These are phyloP conservation scores for Phyllosticta citriasiana DNA, from an alignment of 2,329 filamentous ascomycete species.

Conservation along the genomic window DNA sequence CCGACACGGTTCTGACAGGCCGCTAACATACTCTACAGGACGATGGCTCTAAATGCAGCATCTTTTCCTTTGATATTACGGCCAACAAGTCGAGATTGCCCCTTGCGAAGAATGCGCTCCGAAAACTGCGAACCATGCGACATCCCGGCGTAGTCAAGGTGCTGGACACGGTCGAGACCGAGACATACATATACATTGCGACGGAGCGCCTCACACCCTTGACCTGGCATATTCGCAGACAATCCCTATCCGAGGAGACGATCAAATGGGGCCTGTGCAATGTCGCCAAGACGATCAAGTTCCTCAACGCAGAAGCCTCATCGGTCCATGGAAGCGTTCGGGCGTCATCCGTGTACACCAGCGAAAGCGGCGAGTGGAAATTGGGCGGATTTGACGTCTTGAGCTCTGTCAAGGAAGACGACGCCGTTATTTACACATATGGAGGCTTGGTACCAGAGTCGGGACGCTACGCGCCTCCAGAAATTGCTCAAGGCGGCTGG, in stretches of 20 bases:
- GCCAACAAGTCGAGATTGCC: constrained; percentile 72
- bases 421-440: constrained; percentile 85
- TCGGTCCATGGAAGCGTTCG: constrained; percentile 85
- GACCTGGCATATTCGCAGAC: constrained; percentile 80
- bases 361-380: constrained; percentile 97
- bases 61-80: constrained; percentile 88
- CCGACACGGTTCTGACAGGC: not conserved
- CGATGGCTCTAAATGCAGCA: constrained; percentile 87
- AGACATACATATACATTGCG: constrained; percentile 90
- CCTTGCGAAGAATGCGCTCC: constrained; percentile 84
- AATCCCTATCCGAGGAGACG: constrained; percentile 81
- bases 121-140: constrained; percentile 83
- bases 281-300: constrained; percentile 86
- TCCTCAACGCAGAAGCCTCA: constrained; percentile 86
- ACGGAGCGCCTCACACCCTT: constrained; percentile 83
- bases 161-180: constrained; percentile 91
- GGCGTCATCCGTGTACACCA: constrained; percentile 80
- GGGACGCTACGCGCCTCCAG: constrained; percentile 74
- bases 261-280: constrained; percentile 92
- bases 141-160: constrained; percentile 94
- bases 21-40: constrained; percentile 47
- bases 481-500: constrained; percentile 82
- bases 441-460: constrained; percentile 82
- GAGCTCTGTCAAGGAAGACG: constrained; percentile 92
- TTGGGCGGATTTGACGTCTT: constrained; percentile 86